A percentile compares a stretch with the other conserved stretches of the same genome.
phyloP scores from a whole-genome alignment of 1,284 basidiomycete genomes.

The Puccinia hordei region DNA sequence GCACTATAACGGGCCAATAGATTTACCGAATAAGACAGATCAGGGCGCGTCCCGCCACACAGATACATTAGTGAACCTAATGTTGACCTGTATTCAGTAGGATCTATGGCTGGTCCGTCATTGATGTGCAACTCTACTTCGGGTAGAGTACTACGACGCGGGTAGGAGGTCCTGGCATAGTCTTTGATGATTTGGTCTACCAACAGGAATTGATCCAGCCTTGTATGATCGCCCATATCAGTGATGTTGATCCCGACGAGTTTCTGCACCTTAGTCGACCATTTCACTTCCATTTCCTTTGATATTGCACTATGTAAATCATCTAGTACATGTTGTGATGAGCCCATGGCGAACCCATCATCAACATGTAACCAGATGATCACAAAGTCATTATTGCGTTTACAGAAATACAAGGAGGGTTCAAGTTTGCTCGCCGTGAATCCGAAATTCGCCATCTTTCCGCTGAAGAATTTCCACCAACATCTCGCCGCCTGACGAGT shows the following conservation, averaged over 20 bases:
- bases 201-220: not conserved
- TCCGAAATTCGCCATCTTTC: constrained; percentile 6
- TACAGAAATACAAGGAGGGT: not conserved
- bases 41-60: constrained; percentile 1
- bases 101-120: not conserved
- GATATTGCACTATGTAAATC: not conserved
- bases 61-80: not conserved
- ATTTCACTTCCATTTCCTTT: constrained; percentile 11
- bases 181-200: not conserved
- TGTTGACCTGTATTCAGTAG: not conserved
- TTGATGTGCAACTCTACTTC: not conserved
- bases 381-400: not conserved
- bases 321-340: not conserved
- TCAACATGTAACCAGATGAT: not conserved
- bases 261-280: not conserved
- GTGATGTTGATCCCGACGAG: constrained; percentile 14
- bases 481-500: not conserved
- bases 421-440: not conserved
- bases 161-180: not conserved
- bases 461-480: constrained; percentile 31
- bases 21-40: constrained; percentile 6
- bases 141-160: not conserved
- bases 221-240: too few species aligned
- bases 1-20: not conserved
- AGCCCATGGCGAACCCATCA: constrained; percentile 1